Evolutionary conservation across 2,329 filamentous ascomycete species (phyloP).

Genomic region (Monosporascus cannonballus): DNA sequence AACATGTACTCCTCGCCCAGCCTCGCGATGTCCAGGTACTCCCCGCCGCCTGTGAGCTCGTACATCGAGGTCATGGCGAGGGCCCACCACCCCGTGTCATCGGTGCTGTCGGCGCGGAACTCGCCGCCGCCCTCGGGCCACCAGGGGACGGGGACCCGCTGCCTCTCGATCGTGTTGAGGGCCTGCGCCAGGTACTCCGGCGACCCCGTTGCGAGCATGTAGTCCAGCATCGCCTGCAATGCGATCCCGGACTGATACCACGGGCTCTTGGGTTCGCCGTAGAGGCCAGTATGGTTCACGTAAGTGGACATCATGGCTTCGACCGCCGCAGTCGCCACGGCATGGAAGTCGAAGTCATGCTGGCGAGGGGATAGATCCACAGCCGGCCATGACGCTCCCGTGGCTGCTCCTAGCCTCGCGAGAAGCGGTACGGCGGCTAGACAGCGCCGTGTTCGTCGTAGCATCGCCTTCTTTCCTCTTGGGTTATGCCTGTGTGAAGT

Average conservation of each 20-base stretch:
- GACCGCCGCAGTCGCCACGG: constrained; percentile 16
- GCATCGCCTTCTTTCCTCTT: background rate
- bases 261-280: constrained; percentile 23
- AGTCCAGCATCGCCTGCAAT: constrained; percentile 29
- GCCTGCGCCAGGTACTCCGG: constrained; percentile 24
- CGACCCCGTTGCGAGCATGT: constrained; percentile 26
- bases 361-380: background rate
- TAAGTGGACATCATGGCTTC: constrained; percentile 30
- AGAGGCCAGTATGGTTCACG: constrained; percentile 28
- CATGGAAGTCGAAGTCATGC: background rate
- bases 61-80: constrained; percentile 43
- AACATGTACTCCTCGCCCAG: constrained; percentile 43
- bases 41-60: constrained; percentile 36
- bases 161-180: constrained; percentile 25
- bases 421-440: background rate
- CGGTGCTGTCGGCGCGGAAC: constrained; percentile 34
- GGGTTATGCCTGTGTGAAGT: background rate
- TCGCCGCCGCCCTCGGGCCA: constrained; percentile 31
- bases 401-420: background rate
- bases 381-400: background rate
- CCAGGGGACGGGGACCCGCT: constrained; percentile 26
- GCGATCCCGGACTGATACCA: constrained; percentile 35
- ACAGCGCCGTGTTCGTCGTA: background rate
- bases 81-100: constrained; percentile 47
- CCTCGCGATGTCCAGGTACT: constrained; percentile 39